Evolutionary conservation across 352 stramenopile genomes (phyloP).

Genomic region (Phytophthora syringae): DNA sequence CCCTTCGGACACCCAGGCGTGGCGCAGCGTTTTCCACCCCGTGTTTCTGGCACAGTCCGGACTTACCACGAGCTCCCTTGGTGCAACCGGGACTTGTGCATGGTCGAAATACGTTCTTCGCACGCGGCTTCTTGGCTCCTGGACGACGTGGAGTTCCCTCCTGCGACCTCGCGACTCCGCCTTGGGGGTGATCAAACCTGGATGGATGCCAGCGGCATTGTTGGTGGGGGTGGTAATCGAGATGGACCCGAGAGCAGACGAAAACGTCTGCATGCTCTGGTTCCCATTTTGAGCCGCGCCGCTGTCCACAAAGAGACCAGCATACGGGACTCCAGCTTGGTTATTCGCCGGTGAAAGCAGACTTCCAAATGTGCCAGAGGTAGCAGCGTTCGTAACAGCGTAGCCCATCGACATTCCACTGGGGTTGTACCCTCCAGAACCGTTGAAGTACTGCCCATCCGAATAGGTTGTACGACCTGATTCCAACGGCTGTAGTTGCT

Average conservation of each 20-base stretch:
- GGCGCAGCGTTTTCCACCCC: slow-evolving; percentile 84
- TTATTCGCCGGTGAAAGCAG: slow-evolving; percentile 21
- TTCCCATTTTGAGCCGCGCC: slow-evolving; percentile 8
- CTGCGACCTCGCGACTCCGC: slow-evolving; percentile 2
- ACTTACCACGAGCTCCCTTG: slow-evolving; percentile 83
- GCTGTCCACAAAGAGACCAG: slow-evolving; percentile 38
- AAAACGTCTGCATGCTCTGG: slow-evolving; percentile 31
- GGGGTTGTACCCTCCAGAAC: slow-evolving; percentile 21
- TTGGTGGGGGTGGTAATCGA: slow-evolving; percentile 32
- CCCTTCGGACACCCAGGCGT: slow-evolving; percentile 74
- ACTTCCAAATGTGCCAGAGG: slow-evolving; percentile 13
- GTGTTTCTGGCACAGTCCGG: slow-evolving; percentile 86
- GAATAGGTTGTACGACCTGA: too few species aligned
- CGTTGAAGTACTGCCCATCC: slow-evolving; percentile 29
- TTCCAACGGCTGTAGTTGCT: slow-evolving; percentile 40
- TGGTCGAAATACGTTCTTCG: slow-evolving; percentile 77
- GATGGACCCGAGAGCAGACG: slow-evolving; percentile 29
- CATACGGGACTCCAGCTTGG: slow-evolving; percentile 17
- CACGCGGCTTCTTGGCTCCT: slow-evolving; percentile 64
- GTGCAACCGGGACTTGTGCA: slow-evolving; percentile 68
- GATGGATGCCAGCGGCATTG: slow-evolving; percentile 13
- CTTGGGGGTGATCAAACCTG: slow-evolving; percentile 37
- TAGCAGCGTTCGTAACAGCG: not conserved
- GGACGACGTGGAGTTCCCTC: slow-evolving; percentile 26
- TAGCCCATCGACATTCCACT: slow-evolving; percentile 12